Percentiles rank a stretch among this genome's conserved stretches.
Conservation (phyloP, 495 filamentous ascomycete species). For the Talaromyces adpressus region DNA sequence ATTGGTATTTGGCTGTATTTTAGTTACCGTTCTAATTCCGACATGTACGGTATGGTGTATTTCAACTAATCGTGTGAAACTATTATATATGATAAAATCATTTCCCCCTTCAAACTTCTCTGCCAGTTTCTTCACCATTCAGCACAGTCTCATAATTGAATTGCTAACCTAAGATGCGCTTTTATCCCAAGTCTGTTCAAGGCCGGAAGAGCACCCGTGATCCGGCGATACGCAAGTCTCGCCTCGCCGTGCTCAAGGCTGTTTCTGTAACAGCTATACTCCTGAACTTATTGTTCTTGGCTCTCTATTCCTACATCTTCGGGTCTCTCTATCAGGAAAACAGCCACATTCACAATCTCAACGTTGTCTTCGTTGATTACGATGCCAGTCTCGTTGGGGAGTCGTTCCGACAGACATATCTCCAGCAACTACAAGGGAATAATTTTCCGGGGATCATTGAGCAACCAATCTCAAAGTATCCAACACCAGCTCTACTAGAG, state of each 20-base stretch:
- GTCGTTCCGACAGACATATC: constrained; percentile 34
- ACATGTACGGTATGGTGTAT: no score
- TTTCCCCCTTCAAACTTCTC: no score
- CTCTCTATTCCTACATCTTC: constrained; percentile 38
- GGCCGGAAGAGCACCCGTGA: background rate
- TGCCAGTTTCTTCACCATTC: no score
- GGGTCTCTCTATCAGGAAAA: constrained; percentile 37
- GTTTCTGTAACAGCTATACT: background rate
- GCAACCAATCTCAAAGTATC: constrained; percentile 18
- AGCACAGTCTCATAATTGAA: no score
- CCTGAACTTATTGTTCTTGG: constrained; percentile 29
- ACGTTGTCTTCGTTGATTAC: constrained; percentile 45
- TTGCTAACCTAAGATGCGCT: background rate
- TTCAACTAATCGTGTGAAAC: no score
- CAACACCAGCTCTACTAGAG: constrained; percentile 15
- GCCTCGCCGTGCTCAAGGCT: background rate
- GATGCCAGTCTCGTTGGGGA: constrained; percentile 33
- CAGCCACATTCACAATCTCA: constrained; percentile 31
- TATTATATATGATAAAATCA: no score
- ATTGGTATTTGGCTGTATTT: no score
- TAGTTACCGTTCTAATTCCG: no score
- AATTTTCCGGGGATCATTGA: constrained; percentile 36
- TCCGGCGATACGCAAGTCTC: background rate
- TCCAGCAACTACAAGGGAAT: constrained; percentile 20
- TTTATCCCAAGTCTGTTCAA: background rate